Evolutionary conservation across 768 basidiomycete species (phyloP).

Genomic region (Goffeauzyma gilvescens): DNA sequence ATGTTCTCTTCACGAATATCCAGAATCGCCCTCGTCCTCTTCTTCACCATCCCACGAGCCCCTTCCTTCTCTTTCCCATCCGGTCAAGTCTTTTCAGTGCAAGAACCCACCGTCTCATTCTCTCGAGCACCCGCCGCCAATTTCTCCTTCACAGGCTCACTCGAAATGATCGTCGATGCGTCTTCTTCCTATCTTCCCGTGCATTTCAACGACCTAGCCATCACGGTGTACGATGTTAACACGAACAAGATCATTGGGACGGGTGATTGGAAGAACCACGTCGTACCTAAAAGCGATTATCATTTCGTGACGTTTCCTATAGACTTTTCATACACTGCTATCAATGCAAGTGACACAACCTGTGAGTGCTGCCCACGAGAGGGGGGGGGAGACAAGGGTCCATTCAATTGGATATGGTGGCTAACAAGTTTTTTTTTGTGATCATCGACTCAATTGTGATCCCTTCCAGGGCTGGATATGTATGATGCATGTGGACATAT

Average conservation of each 20-base stretch:
- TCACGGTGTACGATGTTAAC: constrained; percentile 49
- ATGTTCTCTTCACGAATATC: too few relatives aligned
- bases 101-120: constrained; percentile 40
- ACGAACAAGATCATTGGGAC: constrained; percentile 47
- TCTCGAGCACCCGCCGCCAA: constrained; percentile 64
- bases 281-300: constrained; percentile 48
- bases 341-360: constrained; percentile 63
- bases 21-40: constrained; percentile 50
- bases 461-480: constrained; percentile 26
- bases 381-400: neutral
- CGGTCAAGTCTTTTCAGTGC: constrained; percentile 40
- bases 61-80: constrained; percentile 50
- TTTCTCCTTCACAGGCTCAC: constrained; percentile 66
- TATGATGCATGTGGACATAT: constrained; percentile 28
- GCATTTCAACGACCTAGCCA: constrained; percentile 48
- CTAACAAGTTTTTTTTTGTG: too few relatives aligned
- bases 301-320: constrained; percentile 54
- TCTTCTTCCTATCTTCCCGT: constrained; percentile 56
- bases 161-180: constrained; percentile 63
- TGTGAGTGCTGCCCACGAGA: constrained; percentile 37
- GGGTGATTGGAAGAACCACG: constrained; percentile 44
- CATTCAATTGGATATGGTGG: too few relatives aligned
- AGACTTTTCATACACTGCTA: constrained; percentile 62
- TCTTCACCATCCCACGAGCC: constrained; percentile 64
- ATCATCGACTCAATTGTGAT: too few relatives aligned